These are phyloP conservation scores for Graphilbum sp. DNA, from an alignment of 2,329 filamentous ascomycete genomes.

Conservation along the genomic window DNA sequence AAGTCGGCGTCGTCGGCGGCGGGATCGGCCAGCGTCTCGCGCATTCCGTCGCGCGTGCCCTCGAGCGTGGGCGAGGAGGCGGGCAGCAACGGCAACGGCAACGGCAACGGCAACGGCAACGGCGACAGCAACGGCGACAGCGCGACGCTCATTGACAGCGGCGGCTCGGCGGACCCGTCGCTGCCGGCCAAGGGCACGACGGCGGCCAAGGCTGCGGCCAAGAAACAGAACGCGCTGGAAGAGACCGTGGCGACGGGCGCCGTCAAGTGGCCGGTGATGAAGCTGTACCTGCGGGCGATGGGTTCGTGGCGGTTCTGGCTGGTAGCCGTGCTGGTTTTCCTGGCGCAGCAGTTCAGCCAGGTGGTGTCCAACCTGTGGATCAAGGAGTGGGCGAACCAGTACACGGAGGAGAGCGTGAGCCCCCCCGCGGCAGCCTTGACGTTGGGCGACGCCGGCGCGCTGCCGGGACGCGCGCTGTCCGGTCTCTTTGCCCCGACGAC, in stretches of 20 bases:
- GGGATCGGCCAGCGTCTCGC: slow-evolving; percentile 55
- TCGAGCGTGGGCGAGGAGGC: slow-evolving; percentile 58
- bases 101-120: no score
- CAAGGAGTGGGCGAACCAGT: slow-evolving; percentile 85
- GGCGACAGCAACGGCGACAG: slow-evolving; percentile 33
- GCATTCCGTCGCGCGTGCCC: slow-evolving; percentile 58
- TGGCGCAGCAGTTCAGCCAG: slow-evolving; percentile 66
- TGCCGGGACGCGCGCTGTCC: slow-evolving; percentile 5
- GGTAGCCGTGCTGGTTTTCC: slow-evolving; percentile 57
- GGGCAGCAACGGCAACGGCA: no score
- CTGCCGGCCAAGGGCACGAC: slow-evolving; percentile 21
- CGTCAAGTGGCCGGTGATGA: slow-evolving; percentile 75
- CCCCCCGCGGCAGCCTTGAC: slow-evolving; percentile 1
- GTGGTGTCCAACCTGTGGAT: slow-evolving; percentile 93
- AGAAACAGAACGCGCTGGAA: slow-evolving; percentile 38
- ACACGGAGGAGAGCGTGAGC: slow-evolving; percentile 29
- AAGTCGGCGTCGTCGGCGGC: slow-evolving; percentile 55
- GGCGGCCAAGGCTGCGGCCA: slow-evolving; percentile 20
- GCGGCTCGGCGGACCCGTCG: slow-evolving; percentile 28
- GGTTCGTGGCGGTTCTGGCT: slow-evolving; percentile 96
- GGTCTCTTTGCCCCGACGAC: slow-evolving; percentile 2
- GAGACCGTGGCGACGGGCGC: slow-evolving; percentile 75
- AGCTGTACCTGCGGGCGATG: slow-evolving; percentile 78
- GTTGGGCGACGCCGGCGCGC: slow-evolving; percentile 2
- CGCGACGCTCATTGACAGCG: slow-evolving; percentile 37